phyloP scores from a whole-genome alignment of 176 grass and related monocot species.

The Lolium rigidum region DNA sequence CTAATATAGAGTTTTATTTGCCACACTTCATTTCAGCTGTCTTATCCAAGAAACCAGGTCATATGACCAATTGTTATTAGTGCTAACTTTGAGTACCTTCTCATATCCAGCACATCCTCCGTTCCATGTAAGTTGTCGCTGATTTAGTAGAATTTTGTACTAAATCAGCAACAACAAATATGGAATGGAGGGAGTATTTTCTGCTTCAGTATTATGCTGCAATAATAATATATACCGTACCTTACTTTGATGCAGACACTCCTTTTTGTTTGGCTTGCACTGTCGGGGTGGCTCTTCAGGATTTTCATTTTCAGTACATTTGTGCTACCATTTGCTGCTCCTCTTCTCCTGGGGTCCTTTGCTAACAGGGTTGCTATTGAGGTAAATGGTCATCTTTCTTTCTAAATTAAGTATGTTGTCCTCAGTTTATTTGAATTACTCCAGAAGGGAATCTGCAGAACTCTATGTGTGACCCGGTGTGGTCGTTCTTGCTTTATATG shows the following conservation, averaged over 20 bases:
- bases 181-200: too few species aligned
- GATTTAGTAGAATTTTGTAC: too few species aligned
- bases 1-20: not conserved
- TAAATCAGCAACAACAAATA: too few species aligned
- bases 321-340: constrained; percentile 80
- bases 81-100: not conserved
- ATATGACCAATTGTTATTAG: not conserved
- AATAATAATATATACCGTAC: not conserved
- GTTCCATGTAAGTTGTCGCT: too few species aligned
- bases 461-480: not conserved
- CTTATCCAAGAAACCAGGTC: not conserved
- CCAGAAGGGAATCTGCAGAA: not conserved
- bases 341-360: constrained; percentile 86
- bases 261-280: constrained; percentile 80
- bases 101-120: not conserved
- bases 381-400: constrained; percentile 43
- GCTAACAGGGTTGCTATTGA: constrained; percentile 86
- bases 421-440: not conserved
- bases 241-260: constrained; percentile 67
- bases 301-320: constrained; percentile 83
- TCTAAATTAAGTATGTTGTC: not conserved
- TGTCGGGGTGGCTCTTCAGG: constrained; percentile 96
- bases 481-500: constrained; percentile 24
- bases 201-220: not conserved
- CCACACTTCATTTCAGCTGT: constrained; percentile 5